These are phyloP conservation scores for Madurella mycetomatis DNA, from an alignment of 2,329 filamentous ascomycete species.

Conservation along the genomic window DNA sequence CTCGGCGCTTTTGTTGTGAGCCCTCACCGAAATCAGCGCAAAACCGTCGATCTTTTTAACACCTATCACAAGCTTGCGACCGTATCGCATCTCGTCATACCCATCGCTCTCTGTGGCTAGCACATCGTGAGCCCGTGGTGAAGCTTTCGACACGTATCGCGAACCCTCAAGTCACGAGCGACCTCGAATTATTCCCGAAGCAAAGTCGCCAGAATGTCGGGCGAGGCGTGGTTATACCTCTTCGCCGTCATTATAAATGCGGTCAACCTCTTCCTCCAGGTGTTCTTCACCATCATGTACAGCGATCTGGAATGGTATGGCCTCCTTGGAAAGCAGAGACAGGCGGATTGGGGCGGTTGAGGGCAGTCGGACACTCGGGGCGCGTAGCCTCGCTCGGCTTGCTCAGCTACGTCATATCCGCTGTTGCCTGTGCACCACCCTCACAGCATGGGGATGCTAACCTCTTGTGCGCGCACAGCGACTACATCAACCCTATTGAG, in stretches of 20 bases:
- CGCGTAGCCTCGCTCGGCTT: not conserved
- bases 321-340: not conserved
- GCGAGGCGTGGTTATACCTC: conserved; percentile 97
- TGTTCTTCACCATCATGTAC: conserved; percentile 99
- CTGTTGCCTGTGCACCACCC: conserved; percentile 1
- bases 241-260: conserved; percentile 98
- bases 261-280: conserved; percentile 98
- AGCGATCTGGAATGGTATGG: conserved; percentile 97
- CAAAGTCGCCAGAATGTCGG: conserved; percentile 64
- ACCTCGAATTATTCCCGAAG: not conserved
- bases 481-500: conserved; percentile 99
- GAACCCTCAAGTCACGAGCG: not conserved
- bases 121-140: not conserved
- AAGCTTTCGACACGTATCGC: not conserved
- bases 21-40: conserved; percentile 7
- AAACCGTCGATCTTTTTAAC: not conserved
- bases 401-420: conserved; percentile 5
- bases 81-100: conserved; percentile 4
- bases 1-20: not conserved
- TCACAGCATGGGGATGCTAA: conserved; percentile 6
- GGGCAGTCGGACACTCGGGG: not conserved
- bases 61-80: not conserved
- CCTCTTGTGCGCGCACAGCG: conserved; percentile 48
- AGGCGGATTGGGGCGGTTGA: not conserved
- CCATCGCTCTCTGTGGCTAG: not conserved